Percentiles rank a stretch among this genome's conserved stretches.
phyloP scores from a whole-genome alignment of 768 basidiomycete genomes.

The Cubamyces lactineus region DNA sequence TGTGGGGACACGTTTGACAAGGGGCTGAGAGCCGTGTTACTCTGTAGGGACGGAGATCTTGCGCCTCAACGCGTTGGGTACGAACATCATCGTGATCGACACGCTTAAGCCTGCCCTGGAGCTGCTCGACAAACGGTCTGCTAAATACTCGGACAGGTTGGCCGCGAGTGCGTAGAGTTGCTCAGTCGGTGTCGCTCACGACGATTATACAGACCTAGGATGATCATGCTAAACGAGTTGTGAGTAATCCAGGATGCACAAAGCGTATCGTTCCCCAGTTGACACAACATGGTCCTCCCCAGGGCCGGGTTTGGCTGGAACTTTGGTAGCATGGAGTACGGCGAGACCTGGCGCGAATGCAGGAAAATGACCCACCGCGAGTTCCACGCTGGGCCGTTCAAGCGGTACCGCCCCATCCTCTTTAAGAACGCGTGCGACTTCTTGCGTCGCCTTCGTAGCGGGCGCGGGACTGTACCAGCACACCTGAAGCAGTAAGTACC shows the following conservation, averaged over 20 bases:
- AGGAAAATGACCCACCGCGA: slow-evolving; percentile 18
- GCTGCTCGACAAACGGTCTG: slow-evolving; percentile 33
- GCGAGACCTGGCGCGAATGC: slow-evolving; percentile 16
- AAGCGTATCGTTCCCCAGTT: neutral
- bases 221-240: slow-evolving; percentile 24
- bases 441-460: neutral
- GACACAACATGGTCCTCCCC: neutral
- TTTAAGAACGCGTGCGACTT: slow-evolving; percentile 4
- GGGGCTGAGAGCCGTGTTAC: neutral
- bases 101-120: slow-evolving; percentile 27
- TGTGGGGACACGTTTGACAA: too few species aligned
- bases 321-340: slow-evolving; percentile 18
- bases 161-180: neutral
- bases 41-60: slow-evolving; percentile 23
- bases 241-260: neutral
- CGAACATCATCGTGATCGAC: slow-evolving; percentile 29
- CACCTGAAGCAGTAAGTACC: slow-evolving; percentile 15
- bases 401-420: slow-evolving; percentile 17
- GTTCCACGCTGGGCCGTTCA: slow-evolving; percentile 9
- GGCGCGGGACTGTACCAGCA: neutral
- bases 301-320: slow-evolving; percentile 21
- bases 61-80: slow-evolving; percentile 24
- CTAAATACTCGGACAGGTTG: slow-evolving; percentile 32
- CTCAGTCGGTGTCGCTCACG: neutral
- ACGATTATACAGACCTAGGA: slow-evolving; percentile 1